phyloP scores from a whole-genome alignment of 495 filamentous ascomycete species.

The Cairneyella variabilis region DNA sequence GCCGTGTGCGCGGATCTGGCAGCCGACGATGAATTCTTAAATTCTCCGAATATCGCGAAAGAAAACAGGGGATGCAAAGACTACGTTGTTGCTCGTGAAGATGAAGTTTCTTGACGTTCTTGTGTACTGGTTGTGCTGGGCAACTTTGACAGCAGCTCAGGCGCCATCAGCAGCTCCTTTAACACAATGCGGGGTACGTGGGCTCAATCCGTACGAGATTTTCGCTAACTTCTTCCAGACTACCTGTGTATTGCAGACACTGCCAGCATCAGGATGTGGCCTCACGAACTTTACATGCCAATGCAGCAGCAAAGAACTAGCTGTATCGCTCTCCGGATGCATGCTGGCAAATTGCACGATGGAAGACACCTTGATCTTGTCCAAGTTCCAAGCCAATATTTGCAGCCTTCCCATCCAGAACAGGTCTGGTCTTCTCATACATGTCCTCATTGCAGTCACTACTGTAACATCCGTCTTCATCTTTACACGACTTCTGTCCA shows the following conservation, averaged over 20 bases:
- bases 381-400: constrained; percentile 8
- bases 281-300: not conserved
- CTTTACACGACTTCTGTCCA: not conserved
- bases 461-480: not conserved
- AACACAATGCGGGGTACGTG: not conserved
- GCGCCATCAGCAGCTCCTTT: not conserved
- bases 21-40: no score
- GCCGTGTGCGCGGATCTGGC: no score
- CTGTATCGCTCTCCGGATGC: not conserved
- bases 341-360: constrained; percentile 1
- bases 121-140: not conserved
- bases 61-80: no score
- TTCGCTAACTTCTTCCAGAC: not conserved
- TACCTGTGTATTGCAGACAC: not conserved
- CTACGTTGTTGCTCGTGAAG: no score
- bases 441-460: not conserved
- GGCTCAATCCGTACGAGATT: not conserved
- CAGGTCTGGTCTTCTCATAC: not conserved
- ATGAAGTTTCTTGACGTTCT: not conserved
- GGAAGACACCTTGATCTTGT: not conserved
- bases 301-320: not conserved
- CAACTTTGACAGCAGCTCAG: not conserved
- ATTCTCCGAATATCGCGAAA: no score
- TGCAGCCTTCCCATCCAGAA: constrained; percentile 2
- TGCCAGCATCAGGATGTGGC: not conserved